These are phyloP conservation scores for Mycena vulgaris DNA, from an alignment of 768 basidiomycete species.

Conservation along the genomic window DNA sequence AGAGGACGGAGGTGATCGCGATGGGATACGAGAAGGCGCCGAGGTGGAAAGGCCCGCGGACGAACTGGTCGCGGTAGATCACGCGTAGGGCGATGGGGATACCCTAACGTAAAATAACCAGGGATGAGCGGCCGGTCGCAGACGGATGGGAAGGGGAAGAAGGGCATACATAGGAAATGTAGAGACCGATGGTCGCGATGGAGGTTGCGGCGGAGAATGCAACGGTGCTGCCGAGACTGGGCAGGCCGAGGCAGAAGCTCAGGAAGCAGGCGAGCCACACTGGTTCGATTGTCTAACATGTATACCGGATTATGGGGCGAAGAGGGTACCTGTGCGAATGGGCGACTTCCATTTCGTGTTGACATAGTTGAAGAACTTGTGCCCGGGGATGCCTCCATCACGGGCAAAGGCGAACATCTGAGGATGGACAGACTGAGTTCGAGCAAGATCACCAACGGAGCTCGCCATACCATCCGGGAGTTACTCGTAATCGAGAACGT, in stretches of 20 bases:
- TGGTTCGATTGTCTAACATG: constrained; percentile 39
- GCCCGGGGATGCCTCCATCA: constrained; percentile 81
- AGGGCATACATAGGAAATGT: constrained; percentile 77
- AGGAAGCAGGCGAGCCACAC: constrained; percentile 87
- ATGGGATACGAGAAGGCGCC: constrained; percentile 75
- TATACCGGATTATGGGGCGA: neutral
- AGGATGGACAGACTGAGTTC: too few species aligned
- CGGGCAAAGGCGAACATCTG: constrained; percentile 83
- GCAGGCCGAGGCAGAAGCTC: constrained; percentile 82
- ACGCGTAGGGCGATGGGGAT: constrained; percentile 82
- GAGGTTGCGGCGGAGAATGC: constrained; percentile 75
- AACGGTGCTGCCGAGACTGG: constrained; percentile 80
- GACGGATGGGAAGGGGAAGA: too few species aligned
- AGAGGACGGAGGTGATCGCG: constrained; percentile 68
- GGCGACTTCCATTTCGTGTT: constrained; percentile 72
- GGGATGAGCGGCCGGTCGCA: neutral
- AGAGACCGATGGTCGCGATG: constrained; percentile 83
- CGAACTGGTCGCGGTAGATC: constrained; percentile 70
- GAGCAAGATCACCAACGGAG: too few species aligned
- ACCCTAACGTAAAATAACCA: constrained; percentile 47
- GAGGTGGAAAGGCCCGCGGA: constrained; percentile 81
- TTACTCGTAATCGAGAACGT: constrained; percentile 87
- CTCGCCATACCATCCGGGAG: constrained; percentile 71
- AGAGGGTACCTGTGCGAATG: constrained; percentile 72
- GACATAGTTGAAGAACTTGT: constrained; percentile 77